A percentile compares a stretch with the other conserved stretches of the same genome.
Evolutionary conservation across 768 basidiomycete genomes (phyloP).

Genomic region (Chalciporus piperatus): DNA sequence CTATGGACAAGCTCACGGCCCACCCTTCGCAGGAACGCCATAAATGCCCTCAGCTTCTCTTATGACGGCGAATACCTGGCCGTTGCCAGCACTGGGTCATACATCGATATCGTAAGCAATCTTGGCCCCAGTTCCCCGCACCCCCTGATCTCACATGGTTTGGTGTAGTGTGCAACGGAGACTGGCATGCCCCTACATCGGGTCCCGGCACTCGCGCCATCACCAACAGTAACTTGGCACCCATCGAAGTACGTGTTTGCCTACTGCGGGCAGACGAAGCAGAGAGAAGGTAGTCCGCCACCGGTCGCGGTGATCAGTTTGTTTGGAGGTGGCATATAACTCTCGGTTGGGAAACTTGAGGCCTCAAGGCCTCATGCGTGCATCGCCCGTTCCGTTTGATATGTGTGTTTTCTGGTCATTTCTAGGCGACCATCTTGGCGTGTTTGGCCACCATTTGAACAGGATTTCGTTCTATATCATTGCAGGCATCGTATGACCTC

Average conservation of each 20-base stretch:
- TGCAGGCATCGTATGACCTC: no score
- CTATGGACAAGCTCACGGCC: background rate
- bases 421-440: no score
- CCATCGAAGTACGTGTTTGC: constrained; percentile 79
- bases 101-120: constrained; percentile 73
- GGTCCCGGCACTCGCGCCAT: constrained; percentile 66
- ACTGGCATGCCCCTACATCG: constrained; percentile 73
- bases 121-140: background rate
- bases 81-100: constrained; percentile 65
- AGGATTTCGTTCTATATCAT: no score
- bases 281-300: constrained; percentile 60
- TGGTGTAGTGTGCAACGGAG: constrained; percentile 70
- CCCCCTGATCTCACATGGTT: background rate
- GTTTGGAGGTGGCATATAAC: constrained; percentile 52
- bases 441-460: no score
- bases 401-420: no score
- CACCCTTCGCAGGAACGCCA: constrained; percentile 50
- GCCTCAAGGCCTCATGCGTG: no score
- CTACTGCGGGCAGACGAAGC: constrained; percentile 75
- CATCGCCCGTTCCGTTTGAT: background rate
- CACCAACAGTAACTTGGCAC: constrained; percentile 80
- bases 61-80: constrained; percentile 83
- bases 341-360: background rate
- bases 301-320: constrained; percentile 69
- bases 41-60: constrained; percentile 75